A percentile compares a stretch with the other conserved stretches of the same genome.
Evolutionary conservation across 2,329 filamentous ascomycete genomes (phyloP).

Genomic region (Arthrobotrys entomopaga): DNA sequence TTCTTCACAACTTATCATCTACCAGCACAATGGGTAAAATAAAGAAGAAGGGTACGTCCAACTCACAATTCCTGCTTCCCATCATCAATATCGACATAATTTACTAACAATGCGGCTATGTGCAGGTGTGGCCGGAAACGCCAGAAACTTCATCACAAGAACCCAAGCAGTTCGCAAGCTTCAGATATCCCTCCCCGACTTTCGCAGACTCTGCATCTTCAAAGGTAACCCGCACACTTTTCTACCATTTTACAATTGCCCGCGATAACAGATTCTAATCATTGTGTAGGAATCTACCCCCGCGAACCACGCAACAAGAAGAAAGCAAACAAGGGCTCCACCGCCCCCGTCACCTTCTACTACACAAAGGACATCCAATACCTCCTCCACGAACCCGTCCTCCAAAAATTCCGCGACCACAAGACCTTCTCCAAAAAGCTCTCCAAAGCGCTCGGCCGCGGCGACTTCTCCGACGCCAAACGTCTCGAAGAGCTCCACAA

Average conservation of each 20-base stretch:
- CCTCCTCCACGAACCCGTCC: conserved; percentile 91
- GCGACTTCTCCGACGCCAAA: conserved; percentile 87
- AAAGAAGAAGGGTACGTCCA: conserved; percentile 82
- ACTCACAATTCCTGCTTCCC: conserved; percentile 2
- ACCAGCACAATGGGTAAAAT: conserved; percentile 73
- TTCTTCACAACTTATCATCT: conserved; percentile 9
- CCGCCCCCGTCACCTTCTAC: conserved; percentile 90
- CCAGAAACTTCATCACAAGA: conserved; percentile 98
- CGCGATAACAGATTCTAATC: conserved; percentile 20
- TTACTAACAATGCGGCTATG: conserved; percentile 16
- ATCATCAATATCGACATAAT: conserved; percentile 9
- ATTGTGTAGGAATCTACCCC: conserved; percentile 81
- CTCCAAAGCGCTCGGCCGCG: conserved; percentile 85
- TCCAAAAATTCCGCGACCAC: conserved; percentile 95
- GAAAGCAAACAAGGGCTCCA: conserved; percentile 92
- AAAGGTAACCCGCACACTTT: conserved; percentile 70
- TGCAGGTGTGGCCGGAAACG: conserved; percentile 81
- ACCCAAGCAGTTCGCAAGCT: conserved; percentile 98
- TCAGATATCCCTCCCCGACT: conserved; percentile 95
- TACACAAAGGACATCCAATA: conserved; percentile 98
- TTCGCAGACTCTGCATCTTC: conserved; percentile 98
- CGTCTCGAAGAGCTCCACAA: conserved; percentile 91
- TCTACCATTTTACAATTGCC: not conserved
- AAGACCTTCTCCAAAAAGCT: conserved; percentile 99
- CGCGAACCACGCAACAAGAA: conserved; percentile 96